phyloP scores from a whole-genome alignment of 768 basidiomycete species.

The Pleurotus sapidus region DNA sequence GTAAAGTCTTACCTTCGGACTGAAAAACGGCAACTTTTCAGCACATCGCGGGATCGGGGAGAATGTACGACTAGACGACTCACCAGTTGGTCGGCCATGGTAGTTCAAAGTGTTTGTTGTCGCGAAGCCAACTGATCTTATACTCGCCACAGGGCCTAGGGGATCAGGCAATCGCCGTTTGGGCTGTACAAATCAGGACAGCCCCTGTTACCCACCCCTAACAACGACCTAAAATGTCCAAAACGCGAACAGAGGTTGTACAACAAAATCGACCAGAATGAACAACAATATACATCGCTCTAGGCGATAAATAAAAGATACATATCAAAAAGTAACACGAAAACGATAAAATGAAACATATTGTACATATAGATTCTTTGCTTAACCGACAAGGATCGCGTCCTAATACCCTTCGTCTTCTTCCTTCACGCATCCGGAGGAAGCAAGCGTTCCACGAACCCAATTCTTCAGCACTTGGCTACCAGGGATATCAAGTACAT shows the following conservation, averaged over 20 bases:
- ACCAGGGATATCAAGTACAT: slow-evolving; percentile 24
- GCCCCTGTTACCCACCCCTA: background rate
- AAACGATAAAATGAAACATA: slow-evolving; percentile 1
- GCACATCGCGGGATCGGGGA: too few relatives aligned
- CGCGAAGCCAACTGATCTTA: slow-evolving; percentile 1
- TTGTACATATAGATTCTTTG: slow-evolving; percentile 10
- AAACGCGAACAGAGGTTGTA: background rate
- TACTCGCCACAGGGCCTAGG: slow-evolving; percentile 1
- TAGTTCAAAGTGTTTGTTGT: background rate
- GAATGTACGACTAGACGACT: slow-evolving; percentile 19
- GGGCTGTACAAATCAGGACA: background rate
- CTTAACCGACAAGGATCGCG: too few relatives aligned
- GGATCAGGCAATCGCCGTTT: slow-evolving; percentile 8
- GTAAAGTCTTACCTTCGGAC: slow-evolving; percentile 52
- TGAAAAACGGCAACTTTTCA: slow-evolving; percentile 16
- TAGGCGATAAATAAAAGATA: background rate
- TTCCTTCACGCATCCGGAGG: slow-evolving; percentile 37
- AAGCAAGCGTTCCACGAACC: slow-evolving; percentile 17
- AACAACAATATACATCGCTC: background rate
- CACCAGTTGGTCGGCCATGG: slow-evolving; percentile 60
- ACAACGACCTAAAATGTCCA: background rate
- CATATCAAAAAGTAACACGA: background rate
- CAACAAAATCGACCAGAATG: background rate
- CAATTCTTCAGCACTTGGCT: slow-evolving; percentile 20
- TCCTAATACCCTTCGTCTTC: slow-evolving; percentile 34